Conservation (phyloP, 1,284 basidiomycete species). For the Coriolopsis trogii region DNA sequence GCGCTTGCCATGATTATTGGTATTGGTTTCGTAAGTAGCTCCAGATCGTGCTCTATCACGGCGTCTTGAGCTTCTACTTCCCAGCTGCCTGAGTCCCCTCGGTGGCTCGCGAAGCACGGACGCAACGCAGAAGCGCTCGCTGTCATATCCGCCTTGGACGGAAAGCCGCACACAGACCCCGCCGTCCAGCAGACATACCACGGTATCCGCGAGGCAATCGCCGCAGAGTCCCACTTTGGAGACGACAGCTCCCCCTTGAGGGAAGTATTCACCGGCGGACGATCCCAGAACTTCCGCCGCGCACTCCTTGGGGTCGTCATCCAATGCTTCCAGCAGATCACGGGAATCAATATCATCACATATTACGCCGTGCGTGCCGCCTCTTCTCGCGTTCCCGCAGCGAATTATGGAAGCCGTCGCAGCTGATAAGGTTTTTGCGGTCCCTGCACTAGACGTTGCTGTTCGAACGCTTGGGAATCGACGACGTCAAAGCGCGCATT, state of each 20-base stretch:
- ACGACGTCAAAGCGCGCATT: conserved; percentile 62
- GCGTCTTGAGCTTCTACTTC: background rate
- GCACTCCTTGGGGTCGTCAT: conserved; percentile 58
- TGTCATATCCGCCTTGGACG: conserved; percentile 65
- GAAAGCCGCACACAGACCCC: conserved; percentile 53
- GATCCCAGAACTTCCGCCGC: conserved; percentile 66
- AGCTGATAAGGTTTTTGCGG: conserved; percentile 1
- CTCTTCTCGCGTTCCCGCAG: background rate
- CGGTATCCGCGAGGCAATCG: conserved; percentile 56
- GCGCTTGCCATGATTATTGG: conserved; percentile 61
- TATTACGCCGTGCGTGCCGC: conserved; percentile 21
- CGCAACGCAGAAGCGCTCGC: conserved; percentile 62
- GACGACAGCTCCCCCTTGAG: conserved; percentile 38
- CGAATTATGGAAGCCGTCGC: conserved; percentile 1
- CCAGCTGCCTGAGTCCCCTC: conserved; percentile 71
- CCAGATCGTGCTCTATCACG: background rate
- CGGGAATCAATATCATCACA: conserved; percentile 67
- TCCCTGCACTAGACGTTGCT: conserved; percentile 47
- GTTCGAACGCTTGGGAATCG: conserved; percentile 62
- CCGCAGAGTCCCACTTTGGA: conserved; percentile 24
- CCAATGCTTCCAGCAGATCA: conserved; percentile 76
- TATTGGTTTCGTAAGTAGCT: conserved; percentile 52
- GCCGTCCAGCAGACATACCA: conserved; percentile 57
- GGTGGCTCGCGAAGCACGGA: conserved; percentile 70
- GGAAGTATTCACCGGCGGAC: conserved; percentile 62